phyloP scores from a whole-genome alignment of 306 rosid genomes.

The Quercus glauca region DNA sequence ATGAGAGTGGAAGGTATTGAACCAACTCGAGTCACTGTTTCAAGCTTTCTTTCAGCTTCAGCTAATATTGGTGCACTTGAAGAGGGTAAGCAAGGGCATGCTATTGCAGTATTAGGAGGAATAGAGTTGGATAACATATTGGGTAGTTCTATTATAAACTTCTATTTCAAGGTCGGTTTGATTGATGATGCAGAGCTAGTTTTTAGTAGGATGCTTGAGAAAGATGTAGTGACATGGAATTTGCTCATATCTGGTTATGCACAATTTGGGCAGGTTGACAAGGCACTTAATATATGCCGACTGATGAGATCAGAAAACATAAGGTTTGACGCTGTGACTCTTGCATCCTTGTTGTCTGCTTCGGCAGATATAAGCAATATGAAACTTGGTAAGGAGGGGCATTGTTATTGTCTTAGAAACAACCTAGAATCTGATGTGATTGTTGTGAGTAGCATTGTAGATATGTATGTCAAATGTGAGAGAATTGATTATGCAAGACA shows the following conservation, averaged over 20 bases:
- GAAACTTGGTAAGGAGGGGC: slow-evolving; percentile 61
- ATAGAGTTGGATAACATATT: slow-evolving; percentile 50
- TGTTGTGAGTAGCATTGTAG: slow-evolving; percentile 54
- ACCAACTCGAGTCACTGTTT: slow-evolving; percentile 57
- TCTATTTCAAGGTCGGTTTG: slow-evolving; percentile 78
- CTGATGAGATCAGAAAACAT: slow-evolving; percentile 49
- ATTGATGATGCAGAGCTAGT: slow-evolving; percentile 59
- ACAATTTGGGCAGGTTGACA: slow-evolving; percentile 50
- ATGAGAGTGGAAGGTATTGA: slow-evolving; percentile 57
- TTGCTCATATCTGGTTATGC: slow-evolving; percentile 65
- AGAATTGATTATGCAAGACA: slow-evolving; percentile 50
- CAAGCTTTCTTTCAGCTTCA: slow-evolving; percentile 63
- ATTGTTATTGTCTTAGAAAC: slow-evolving; percentile 65
- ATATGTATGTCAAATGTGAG: slow-evolving; percentile 77
- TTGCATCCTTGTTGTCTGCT: slow-evolving; percentile 59
- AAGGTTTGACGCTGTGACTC: slow-evolving; percentile 68
- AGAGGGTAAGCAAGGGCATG: slow-evolving; percentile 85
- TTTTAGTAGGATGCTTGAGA: slow-evolving; percentile 43
- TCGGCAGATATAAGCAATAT: slow-evolving; percentile 55
- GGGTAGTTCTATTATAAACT: slow-evolving; percentile 69
- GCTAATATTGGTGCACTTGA: slow-evolving; percentile 48
- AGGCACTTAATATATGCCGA: slow-evolving; percentile 50
- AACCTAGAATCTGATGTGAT: slow-evolving; percentile 56
- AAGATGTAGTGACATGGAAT: slow-evolving; percentile 60
- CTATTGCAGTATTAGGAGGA: slow-evolving; percentile 51